A percentile compares a stretch with the other conserved stretches of the same genome.
Evolutionary conservation across 352 stramenopile genomes (phyloP).

Genomic region (Pythium plurisporium): DNA sequence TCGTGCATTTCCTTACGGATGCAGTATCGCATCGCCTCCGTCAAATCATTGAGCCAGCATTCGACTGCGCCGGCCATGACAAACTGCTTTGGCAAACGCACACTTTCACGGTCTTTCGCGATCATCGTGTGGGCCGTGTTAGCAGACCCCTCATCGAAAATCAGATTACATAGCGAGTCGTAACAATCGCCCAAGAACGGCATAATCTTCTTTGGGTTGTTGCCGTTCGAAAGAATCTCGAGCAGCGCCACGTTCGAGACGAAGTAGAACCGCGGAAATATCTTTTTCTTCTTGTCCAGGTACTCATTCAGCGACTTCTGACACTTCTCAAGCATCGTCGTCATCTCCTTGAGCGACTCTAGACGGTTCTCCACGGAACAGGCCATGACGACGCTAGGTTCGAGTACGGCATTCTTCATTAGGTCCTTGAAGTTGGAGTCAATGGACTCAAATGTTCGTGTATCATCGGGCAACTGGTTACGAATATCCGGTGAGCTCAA

Average conservation of each 20-base stretch:
- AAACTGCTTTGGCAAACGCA: conserved; percentile 67
- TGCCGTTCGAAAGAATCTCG: conserved; percentile 87
- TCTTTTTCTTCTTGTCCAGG: conserved; percentile 91
- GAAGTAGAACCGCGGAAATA: conserved; percentile 90
- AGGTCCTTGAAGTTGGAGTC: conserved; percentile 89
- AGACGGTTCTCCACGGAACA: conserved; percentile 78
- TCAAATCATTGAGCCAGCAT: conserved; percentile 85
- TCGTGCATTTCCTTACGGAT: conserved; percentile 87
- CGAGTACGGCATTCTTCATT: conserved; percentile 88
- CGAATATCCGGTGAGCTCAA: conserved; percentile 85
- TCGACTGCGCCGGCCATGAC: conserved; percentile 84
- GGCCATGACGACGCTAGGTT: conserved; percentile 73
- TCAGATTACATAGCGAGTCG: conserved; percentile 89
- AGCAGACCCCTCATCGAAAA: conserved; percentile 73
- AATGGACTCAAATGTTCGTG: conserved; percentile 83
- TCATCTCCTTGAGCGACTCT: conserved; percentile 86
- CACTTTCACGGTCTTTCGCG: conserved; percentile 69
- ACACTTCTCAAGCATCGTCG: conserved; percentile 83
- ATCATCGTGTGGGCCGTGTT: conserved; percentile 86
- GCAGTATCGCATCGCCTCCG: conserved; percentile 78
- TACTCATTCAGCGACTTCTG: conserved; percentile 89
- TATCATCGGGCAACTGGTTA: conserved; percentile 84
- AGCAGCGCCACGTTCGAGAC: conserved; percentile 85
- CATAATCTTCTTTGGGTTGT: conserved; percentile 97
- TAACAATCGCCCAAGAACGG: conserved; percentile 97